These are phyloP conservation scores for Phytopythium boreale DNA, from an alignment of 352 stramenopile genomes.

Conservation along the genomic window DNA sequence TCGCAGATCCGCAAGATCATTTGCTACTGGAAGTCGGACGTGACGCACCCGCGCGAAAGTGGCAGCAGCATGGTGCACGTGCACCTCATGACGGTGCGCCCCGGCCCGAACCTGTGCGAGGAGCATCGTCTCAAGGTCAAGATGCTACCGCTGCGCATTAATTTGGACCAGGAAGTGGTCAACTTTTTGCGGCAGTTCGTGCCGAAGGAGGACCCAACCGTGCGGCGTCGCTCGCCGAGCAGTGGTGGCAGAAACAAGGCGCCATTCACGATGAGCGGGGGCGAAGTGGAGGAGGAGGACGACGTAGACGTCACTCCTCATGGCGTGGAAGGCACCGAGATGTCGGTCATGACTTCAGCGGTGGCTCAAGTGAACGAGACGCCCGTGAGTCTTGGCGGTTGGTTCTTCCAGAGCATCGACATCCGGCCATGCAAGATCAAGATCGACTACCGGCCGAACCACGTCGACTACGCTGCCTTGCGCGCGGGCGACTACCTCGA, in stretches of 20 bases:
- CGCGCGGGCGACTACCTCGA: conserved; percentile 84
- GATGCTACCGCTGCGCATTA: conserved; percentile 77
- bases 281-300: conserved; percentile 17
- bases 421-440: conserved; percentile 89
- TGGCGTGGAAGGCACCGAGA: conserved; percentile 43
- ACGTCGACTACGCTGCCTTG: conserved; percentile 82
- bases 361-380: conserved; percentile 30
- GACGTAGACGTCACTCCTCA: conserved; percentile 22
- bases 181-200: conserved; percentile 87
- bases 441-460: conserved; percentile 87
- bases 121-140: conserved; percentile 79
- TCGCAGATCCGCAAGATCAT: conserved; percentile 89
- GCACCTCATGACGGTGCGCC: conserved; percentile 77
- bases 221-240: conserved; percentile 5
- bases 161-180: conserved; percentile 86
- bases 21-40: conserved; percentile 89
- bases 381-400: conserved; percentile 45
- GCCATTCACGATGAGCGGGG: conserved; percentile 2
- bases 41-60: conserved; percentile 74
- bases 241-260: conserved; percentile 5
- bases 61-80: conserved; percentile 83
- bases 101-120: conserved; percentile 71
- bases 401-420: conserved; percentile 89
- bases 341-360: conserved; percentile 24
- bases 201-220: conserved; percentile 35